Percentiles rank a stretch among this genome's conserved stretches.
Conservation (phyloP, 2,329 filamentous ascomycete genomes). For the Paecilomyces formosus region DNA sequence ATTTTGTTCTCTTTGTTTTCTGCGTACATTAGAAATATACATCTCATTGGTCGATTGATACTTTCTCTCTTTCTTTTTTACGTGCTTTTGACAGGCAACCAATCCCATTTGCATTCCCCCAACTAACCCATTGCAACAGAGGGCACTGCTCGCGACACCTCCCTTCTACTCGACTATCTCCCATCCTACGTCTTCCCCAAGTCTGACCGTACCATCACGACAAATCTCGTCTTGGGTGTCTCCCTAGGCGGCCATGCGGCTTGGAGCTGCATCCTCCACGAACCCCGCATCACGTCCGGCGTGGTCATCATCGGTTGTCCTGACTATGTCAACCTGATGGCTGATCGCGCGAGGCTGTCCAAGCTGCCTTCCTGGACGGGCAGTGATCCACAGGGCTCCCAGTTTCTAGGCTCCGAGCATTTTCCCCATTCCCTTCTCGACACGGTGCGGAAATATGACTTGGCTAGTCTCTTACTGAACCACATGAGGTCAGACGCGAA, state of each 20-base stretch:
- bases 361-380: slow-evolving; percentile 56
- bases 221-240: slow-evolving; percentile 72
- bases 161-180: slow-evolving; percentile 67
- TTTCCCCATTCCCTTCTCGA: slow-evolving; percentile 65
- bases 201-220: slow-evolving; percentile 39
- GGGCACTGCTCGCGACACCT: slow-evolving; percentile 67
- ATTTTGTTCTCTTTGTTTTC: not conserved
- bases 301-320: slow-evolving; percentile 82
- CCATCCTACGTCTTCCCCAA: slow-evolving; percentile 64
- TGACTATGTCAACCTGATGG: slow-evolving; percentile 76
- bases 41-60: not conserved
- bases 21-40: not conserved
- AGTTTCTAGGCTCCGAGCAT: slow-evolving; percentile 68
- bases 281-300: slow-evolving; percentile 69
- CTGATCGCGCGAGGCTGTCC: slow-evolving; percentile 65
- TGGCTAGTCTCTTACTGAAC: slow-evolving; percentile 65
- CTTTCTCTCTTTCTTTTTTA: not conserved
- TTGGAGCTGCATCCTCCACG: slow-evolving; percentile 75
- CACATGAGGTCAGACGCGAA: slow-evolving; percentile 22
- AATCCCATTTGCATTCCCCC: not conserved
- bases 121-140: slow-evolving; percentile 24
- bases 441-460: slow-evolving; percentile 61
- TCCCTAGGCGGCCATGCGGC: slow-evolving; percentile 81
- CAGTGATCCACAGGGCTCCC: slow-evolving; percentile 47
- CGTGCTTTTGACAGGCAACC: not conserved